Base-by-base conservation (phyloP, 768 basidiomycete species). In the Suillus alpinus region DNA sequence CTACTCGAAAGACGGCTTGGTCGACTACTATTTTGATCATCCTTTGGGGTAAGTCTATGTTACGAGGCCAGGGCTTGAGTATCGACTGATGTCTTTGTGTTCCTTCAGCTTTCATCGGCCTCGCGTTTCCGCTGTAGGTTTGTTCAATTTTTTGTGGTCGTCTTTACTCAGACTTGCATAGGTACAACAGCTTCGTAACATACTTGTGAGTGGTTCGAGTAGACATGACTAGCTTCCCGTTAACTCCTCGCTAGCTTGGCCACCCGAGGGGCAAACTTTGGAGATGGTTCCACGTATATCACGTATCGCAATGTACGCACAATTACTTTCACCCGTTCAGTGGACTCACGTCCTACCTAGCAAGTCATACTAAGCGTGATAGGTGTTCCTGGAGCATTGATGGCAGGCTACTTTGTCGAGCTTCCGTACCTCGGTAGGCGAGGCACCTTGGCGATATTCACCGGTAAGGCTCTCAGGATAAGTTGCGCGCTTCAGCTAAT, bases 111-210 rank as follows among this genome's bases (percentile, higher is more conserved):
- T 76, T 92, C 46, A 92, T 92, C 61, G 91, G 90, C 7, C 79
- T 92, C 14, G 89, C 89, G 2, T 91, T 87, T 64, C 88, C 90
- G 16, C 72, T 92, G 76, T 86, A 63, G 71, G 80, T 69, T 3
- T 31, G 37, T 39, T 39, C 12, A 6, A 2, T 8, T 44, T 20
- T 9, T 43, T 4, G 23, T 47, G 1, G 0, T 31, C 23, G n/a
- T 32, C 2, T 9, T n/a, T 51, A 12, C 14, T 50, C 7, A 39
- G 6, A 4, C 61, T 12, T 51, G 57, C 8, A 14, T 51, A 81
- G 80, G 40, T 81, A 84, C 65, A 81, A 84, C 68, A 77, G 75
- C 57, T 82, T 83, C 65, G 76, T 86, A 20, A 80, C 81, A 4
- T 85, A 78, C 65, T 84, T 78, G 84, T 84, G 52, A 58, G 78